Evolutionary conservation across 352 stramenopile species (phyloP).

Genomic region (Phytophthora rubi): DNA sequence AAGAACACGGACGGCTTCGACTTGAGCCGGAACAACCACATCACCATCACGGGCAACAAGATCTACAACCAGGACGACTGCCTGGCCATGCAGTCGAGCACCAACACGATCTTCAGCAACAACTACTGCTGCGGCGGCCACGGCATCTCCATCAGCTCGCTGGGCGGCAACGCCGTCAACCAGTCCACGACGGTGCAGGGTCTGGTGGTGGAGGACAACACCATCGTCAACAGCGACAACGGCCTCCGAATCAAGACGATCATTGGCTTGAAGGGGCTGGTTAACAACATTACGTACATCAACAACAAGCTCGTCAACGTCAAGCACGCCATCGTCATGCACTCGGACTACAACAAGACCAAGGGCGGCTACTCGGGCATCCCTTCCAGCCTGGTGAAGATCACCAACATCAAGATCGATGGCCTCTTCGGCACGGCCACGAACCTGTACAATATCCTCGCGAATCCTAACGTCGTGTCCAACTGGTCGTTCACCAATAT

Average conservation of each 20-base stretch:
- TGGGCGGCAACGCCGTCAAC: too few species aligned
- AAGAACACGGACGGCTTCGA: constrained; percentile 18
- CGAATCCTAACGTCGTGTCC: constrained; percentile 23
- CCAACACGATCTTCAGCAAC: constrained; percentile 18
- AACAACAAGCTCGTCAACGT: constrained; percentile 29
- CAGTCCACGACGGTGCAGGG: too few species aligned
- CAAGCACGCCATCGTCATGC: constrained; percentile 13
- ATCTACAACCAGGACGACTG: constrained; percentile 18
- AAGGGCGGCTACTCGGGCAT: constrained; percentile 28
- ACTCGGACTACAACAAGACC: constrained; percentile 17
- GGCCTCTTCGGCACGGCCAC: constrained; percentile 24
- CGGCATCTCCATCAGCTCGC: constrained; percentile 48
- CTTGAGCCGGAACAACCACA: constrained; percentile 7
- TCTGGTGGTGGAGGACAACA: constrained; percentile 29
- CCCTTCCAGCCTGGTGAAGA: constrained; percentile 23
- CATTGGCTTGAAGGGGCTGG: constrained; percentile 20
- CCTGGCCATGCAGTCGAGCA: constrained; percentile 12
- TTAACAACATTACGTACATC: constrained; percentile 8
- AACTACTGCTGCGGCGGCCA: constrained; percentile 30
- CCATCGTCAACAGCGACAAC: constrained; percentile 41
- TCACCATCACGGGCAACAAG: constrained; percentile 7
- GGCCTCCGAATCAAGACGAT: constrained; percentile 36
- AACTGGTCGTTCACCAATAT: constrained; percentile 26
- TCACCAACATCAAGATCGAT: constrained; percentile 36
- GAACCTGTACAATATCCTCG: constrained; percentile 34